Percentiles rank a stretch among this genome's conserved stretches.
These are phyloP conservation scores for Vigna trinervia DNA, from an alignment of 306 rosid species.

Conservation along the genomic window DNA sequence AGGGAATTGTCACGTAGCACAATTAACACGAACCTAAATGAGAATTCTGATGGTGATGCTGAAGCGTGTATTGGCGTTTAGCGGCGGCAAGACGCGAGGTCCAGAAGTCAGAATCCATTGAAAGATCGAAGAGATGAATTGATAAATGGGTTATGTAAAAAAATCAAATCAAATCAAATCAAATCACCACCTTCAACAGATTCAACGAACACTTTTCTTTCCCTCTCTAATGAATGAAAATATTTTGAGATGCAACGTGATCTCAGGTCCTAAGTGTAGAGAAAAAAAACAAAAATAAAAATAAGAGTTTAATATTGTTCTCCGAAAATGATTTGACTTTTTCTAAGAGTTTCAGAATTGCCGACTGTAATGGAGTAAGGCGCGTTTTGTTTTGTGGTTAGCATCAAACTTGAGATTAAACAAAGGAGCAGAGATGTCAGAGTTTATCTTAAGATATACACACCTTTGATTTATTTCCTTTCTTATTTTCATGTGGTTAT, in stretches of 20 bases:
- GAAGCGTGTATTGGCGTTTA: constrained; percentile 82
- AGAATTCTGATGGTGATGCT: constrained; percentile 76
- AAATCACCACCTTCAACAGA: constrained; percentile 34
- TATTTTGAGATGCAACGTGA: constrained; percentile 33
- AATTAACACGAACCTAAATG: constrained; percentile 61
- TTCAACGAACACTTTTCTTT: not conserved
- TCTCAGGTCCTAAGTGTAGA: constrained; percentile 36
- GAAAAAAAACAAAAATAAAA: not conserved
- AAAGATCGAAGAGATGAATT: constrained; percentile 46
- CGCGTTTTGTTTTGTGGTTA: constrained; percentile 48
- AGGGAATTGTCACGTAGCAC: not conserved
- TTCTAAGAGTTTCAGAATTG: constrained; percentile 42
- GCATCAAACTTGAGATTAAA: constrained; percentile 37
- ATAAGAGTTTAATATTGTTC: not conserved
- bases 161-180: constrained; percentile 16
- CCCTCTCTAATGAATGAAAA: constrained; percentile 2
- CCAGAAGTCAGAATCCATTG: constrained; percentile 97
- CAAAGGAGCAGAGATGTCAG: constrained; percentile 49
- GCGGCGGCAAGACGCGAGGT: constrained; percentile 95
- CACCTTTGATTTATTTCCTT: constrained; percentile 44
- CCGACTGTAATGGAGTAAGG: constrained; percentile 40
- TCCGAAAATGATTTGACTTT: constrained; percentile 49
- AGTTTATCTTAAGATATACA: constrained; percentile 31
- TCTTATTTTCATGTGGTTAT: constrained; percentile 31
- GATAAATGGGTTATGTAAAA: not conserved